Conservation (phyloP, 2,329 filamentous ascomycete genomes). For the Neopestalotiopsis sp. region DNA sequence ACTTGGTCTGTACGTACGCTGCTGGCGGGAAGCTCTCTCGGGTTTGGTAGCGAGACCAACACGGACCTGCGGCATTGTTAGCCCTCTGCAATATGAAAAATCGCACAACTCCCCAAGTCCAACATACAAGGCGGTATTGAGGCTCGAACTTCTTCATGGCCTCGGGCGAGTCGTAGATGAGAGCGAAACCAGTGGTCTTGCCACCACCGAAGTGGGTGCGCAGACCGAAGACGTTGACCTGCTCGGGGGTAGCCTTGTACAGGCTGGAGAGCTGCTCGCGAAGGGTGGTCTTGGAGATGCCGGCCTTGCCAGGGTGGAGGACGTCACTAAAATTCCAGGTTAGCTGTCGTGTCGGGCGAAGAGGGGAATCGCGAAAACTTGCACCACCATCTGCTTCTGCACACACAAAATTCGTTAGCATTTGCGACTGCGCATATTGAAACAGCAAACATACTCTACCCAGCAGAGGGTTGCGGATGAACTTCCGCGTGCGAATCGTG, state of each 20-base stretch:
- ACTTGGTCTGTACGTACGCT: slow-evolving; percentile 71
- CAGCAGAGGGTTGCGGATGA: slow-evolving; percentile 99
- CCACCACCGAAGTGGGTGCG: slow-evolving; percentile 99
- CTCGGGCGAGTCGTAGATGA: slow-evolving; percentile 98
- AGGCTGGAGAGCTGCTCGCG: slow-evolving; percentile 90
- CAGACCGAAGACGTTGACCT: slow-evolving; percentile 97
- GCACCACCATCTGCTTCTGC: slow-evolving; percentile 99
- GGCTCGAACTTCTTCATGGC: slow-evolving; percentile 99
- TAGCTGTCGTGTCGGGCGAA: neutral
- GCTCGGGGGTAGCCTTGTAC: slow-evolving; percentile 98
- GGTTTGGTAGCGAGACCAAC: slow-evolving; percentile 92
- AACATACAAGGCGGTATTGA: slow-evolving; percentile 81
- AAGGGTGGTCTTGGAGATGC: slow-evolving; percentile 99
- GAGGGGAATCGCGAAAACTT: slow-evolving; percentile 53
- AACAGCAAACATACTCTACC: slow-evolving; percentile 59
- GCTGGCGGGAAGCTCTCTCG: slow-evolving; percentile 97
- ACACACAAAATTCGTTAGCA: neutral
- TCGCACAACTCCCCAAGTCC: neutral
- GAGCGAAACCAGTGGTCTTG: slow-evolving; percentile 98
- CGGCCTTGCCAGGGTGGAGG: slow-evolving; percentile 97
- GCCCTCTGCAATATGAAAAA: neutral
- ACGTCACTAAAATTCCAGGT: slow-evolving; percentile 73
- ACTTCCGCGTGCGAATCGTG: slow-evolving; percentile 80
- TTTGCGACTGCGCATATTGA: neutral
- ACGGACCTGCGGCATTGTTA: slow-evolving; percentile 63